phyloP scores from a whole-genome alignment of 306 rosid species.

The Gastrolobium villosum region DNA sequence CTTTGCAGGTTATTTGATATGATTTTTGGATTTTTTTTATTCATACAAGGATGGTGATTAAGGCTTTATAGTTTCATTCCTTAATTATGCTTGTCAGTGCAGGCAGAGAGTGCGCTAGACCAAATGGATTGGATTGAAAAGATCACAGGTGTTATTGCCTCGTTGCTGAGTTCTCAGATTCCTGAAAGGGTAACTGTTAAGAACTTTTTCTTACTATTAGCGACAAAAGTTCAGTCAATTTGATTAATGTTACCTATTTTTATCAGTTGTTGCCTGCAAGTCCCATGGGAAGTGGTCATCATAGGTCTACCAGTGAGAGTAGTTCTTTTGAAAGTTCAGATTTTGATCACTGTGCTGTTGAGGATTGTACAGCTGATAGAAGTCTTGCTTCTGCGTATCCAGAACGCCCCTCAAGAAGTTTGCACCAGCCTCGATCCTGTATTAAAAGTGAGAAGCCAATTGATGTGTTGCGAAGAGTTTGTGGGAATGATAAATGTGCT shows the following conservation, averaged over 20 bases:
- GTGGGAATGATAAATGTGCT: slow-evolving; percentile 96
- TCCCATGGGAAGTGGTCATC: slow-evolving; percentile 97
- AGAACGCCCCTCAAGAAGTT: slow-evolving; percentile 81
- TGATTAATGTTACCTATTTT: slow-evolving; percentile 44
- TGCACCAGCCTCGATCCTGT: slow-evolving; percentile 82
- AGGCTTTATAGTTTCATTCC: slow-evolving; percentile 53
- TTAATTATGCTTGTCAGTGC: slow-evolving; percentile 85
- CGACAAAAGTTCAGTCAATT: slow-evolving; percentile 41
- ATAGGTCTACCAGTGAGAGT: slow-evolving; percentile 95
- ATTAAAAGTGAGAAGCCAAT: slow-evolving; percentile 92
- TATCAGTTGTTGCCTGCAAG: slow-evolving; percentile 88
- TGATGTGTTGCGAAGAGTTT: slow-evolving; percentile 82
- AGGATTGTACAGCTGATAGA: slow-evolving; percentile 85
- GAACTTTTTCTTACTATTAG: slow-evolving; percentile 36
- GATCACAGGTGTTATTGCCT: slow-evolving; percentile 99
- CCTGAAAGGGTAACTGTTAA: slow-evolving; percentile 86
- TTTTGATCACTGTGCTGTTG: slow-evolving; percentile 82
- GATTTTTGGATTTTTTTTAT: slow-evolving; percentile 28
- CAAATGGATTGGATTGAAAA: slow-evolving; percentile 99
- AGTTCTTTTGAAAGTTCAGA: slow-evolving; percentile 99
- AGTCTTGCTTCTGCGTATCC: slow-evolving; percentile 59
- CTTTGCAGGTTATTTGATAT: slow-evolving; percentile 83
- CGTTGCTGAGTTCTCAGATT: slow-evolving; percentile 94
- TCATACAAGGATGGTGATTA: slow-evolving; percentile 34
- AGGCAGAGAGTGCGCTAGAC: slow-evolving; percentile 99